These are phyloP conservation scores for Hemisphaericaspora xylanilytica DNA, from an alignment of 1,139 yeast genomes.

Conservation along the genomic window DNA sequence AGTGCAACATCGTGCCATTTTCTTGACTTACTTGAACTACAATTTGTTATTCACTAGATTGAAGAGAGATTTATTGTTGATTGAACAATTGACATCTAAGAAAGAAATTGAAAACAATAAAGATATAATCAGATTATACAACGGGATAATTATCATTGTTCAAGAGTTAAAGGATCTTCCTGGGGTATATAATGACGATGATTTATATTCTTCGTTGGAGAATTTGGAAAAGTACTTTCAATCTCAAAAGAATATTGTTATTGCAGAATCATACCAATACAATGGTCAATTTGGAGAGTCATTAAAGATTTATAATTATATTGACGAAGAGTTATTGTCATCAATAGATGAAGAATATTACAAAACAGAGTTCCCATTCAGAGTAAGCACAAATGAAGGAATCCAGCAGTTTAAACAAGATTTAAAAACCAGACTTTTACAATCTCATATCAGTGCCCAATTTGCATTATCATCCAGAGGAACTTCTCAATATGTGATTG, in stretches of 20 bases:
- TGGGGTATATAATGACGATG: slow-evolving; percentile 87
- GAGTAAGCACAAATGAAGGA: slow-evolving; percentile 36
- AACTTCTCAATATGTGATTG: slow-evolving; percentile 33
- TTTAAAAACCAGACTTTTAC: slow-evolving; percentile 29
- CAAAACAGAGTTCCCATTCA: slow-evolving; percentile 37
- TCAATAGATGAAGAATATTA: slow-evolving; percentile 16
- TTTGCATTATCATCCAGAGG: slow-evolving; percentile 25
- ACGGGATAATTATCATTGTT: slow-evolving; percentile 46
- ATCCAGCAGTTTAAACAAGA: slow-evolving; percentile 27
- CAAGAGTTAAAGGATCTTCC: slow-evolving; percentile 72
- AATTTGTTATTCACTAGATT: slow-evolving; percentile 63
- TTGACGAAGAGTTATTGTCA: slow-evolving; percentile 23
- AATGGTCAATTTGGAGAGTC: slow-evolving; percentile 50
- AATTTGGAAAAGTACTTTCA: slow-evolving; percentile 47
- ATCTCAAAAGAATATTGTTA: slow-evolving; percentile 39
- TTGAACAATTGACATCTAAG: slow-evolving; percentile 28
- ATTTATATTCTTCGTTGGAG: slow-evolving; percentile 53
- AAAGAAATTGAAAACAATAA: slow-evolving; percentile 33
- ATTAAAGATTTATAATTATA: slow-evolving; percentile 47
- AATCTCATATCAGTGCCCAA: slow-evolving; percentile 53
- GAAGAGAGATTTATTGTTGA: slow-evolving; percentile 63
- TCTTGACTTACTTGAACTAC: slow-evolving; percentile 73
- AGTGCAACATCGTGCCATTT: slow-evolving; percentile 70
- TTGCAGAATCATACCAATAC: slow-evolving; percentile 52
- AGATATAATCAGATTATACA: slow-evolving; percentile 50